phyloP scores from a whole-genome alignment of 2,329 filamentous ascomycete genomes.

The Apiospora koreana region DNA sequence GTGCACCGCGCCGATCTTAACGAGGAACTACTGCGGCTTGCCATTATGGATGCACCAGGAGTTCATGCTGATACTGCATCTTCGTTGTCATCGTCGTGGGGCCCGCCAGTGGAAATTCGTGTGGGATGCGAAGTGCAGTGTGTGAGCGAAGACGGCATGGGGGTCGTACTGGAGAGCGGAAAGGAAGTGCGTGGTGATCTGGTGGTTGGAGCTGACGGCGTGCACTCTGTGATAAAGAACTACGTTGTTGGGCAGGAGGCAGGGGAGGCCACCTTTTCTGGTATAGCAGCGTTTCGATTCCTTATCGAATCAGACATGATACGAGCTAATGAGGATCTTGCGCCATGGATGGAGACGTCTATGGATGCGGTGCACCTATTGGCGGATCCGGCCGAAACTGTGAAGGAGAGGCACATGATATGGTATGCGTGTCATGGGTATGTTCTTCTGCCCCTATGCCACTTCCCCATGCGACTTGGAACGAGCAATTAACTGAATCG shows the following conservation, averaged over 20 bases:
- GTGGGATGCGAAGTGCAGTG: background rate
- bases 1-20: background rate
- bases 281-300: background rate
- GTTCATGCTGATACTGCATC: background rate
- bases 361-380: no score
- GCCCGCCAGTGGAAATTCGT: background rate
- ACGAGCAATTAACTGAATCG: no score
- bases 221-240: conserved; percentile 49
- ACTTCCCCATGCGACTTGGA: no score
- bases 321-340: background rate
- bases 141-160: background rate
- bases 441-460: no score
- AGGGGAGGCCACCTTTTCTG: background rate
- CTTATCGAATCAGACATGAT: background rate
- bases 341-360: conserved; percentile 27
- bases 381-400: no score
- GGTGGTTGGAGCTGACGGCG: conserved; percentile 54
- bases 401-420: no score
- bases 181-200: conserved; percentile 46
- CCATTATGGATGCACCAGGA: background rate
- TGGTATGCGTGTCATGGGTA: no score
- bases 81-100: background rate
- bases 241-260: conserved; percentile 11
- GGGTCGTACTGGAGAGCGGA: conserved; percentile 32
- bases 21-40: background rate